Evolutionary conservation across 2,329 filamentous ascomycete species (phyloP).

Genomic region (Fusarium secorum): DNA sequence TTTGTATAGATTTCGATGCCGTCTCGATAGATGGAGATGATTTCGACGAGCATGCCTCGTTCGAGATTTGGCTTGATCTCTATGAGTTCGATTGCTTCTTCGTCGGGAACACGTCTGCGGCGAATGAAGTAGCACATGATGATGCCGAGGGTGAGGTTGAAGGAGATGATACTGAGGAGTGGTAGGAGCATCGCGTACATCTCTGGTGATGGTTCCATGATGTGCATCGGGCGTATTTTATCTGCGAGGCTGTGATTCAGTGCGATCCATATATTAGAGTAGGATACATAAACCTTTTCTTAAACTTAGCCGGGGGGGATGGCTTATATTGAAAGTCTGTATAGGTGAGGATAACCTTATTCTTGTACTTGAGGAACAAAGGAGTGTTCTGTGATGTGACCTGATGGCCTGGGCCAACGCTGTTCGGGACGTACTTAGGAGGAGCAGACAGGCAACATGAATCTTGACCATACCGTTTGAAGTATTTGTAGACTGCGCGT

Average conservation of each 20-base stretch:
- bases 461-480: background rate
- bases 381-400: background rate
- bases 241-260: background rate
- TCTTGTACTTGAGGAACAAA: background rate
- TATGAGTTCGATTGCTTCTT: background rate
- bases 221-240: too few species aligned
- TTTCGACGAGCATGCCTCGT: slow-evolving; percentile 15
- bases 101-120: background rate
- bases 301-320: background rate
- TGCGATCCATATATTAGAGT: background rate
- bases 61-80: background rate
- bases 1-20: slow-evolving; percentile 2
- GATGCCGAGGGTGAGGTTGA: background rate
- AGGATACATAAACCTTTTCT: background rate
- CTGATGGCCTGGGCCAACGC: background rate
- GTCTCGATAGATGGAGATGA: slow-evolving; percentile 3
- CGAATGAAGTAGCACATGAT: background rate
- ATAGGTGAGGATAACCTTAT: background rate
- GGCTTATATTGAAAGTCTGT: background rate
- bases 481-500: rapidly evolving
- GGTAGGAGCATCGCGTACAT: background rate
- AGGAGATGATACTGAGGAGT: background rate
- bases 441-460: too few species aligned
- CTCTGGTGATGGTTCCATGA: background rate
- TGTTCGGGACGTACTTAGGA: background rate